These are phyloP conservation scores for Monascus ruber DNA, from an alignment of 2,329 filamentous ascomycete species.

Conservation along the genomic window DNA sequence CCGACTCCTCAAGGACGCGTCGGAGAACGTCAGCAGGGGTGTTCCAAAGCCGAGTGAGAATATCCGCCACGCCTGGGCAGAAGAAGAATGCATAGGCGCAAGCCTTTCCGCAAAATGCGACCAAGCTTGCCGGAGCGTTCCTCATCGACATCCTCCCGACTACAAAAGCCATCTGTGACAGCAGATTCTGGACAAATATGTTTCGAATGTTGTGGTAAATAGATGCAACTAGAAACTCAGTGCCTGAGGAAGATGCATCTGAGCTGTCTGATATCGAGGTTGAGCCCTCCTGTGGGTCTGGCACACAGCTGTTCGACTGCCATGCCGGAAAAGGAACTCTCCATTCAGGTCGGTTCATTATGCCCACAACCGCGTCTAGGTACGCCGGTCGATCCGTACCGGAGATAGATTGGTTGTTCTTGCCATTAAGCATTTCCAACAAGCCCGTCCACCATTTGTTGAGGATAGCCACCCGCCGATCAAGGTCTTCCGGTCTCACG, in stretches of 20 bases:
- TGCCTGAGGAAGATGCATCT: conserved; percentile 44
- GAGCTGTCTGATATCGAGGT: conserved; percentile 45
- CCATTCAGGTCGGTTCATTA: conserved; percentile 89
- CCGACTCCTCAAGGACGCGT: conserved; percentile 59
- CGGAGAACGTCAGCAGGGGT: conserved; percentile 57
- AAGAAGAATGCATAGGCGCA: conserved; percentile 92
- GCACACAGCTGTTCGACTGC: conserved; percentile 26
- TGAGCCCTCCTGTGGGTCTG: conserved; percentile 25
- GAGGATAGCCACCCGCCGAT: conserved; percentile 65
- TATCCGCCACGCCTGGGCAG: conserved; percentile 72
- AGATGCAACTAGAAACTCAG: conserved; percentile 61
- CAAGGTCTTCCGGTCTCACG: conserved; percentile 68
- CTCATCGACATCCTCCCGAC: conserved; percentile 78
- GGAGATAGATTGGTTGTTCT: conserved; percentile 63
- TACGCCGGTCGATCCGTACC: conserved; percentile 74
- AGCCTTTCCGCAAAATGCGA: conserved; percentile 81
- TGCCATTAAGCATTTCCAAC: conserved; percentile 68
- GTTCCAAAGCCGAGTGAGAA: conserved; percentile 72
- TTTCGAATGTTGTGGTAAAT: conserved; percentile 81
- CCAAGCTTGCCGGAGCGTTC: conserved; percentile 57
- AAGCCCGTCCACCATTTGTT: conserved; percentile 86
- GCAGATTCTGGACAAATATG: conserved; percentile 71
- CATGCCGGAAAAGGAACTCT: conserved; percentile 57
- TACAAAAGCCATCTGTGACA: conserved; percentile 75
- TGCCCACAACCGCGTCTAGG: conserved; percentile 63